A percentile compares a stretch with the other conserved stretches of the same genome.
phyloP scores from a whole-genome alignment of 2,329 filamentous ascomycete species.

The Diaporthe sp. region DNA sequence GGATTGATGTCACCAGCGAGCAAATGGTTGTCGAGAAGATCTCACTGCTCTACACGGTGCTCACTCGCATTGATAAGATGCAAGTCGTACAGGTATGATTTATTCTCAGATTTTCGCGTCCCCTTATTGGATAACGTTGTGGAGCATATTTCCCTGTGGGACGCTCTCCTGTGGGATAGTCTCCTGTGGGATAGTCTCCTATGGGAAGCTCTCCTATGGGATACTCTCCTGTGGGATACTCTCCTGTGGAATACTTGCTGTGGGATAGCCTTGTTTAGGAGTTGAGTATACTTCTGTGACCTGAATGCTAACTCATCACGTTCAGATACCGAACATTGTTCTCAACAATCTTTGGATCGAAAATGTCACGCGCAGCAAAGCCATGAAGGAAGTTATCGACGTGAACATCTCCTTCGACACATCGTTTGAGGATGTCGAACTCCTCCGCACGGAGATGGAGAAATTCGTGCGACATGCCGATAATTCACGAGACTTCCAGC shows the following conservation, averaged over 20 bases:
- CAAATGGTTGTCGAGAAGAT: constrained; percentile 92
- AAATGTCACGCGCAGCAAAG: constrained; percentile 90
- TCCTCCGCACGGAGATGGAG: constrained; percentile 87
- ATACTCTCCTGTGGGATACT: too few relatives aligned
- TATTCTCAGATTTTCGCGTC: neutral
- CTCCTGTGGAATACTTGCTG: too few relatives aligned
- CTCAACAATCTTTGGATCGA: constrained; percentile 96
- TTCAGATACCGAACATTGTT: constrained; percentile 88
- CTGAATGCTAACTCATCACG: neutral
- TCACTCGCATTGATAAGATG: constrained; percentile 85
- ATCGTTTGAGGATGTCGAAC: constrained; percentile 88
- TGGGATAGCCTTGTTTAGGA: too few relatives aligned
- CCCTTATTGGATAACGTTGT: neutral
- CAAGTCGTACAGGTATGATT: constrained; percentile 74
- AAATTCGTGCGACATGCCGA: constrained; percentile 86
- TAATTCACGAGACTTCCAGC: constrained; percentile 92
- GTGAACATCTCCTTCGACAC: constrained; percentile 90
- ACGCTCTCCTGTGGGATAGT: too few relatives aligned
- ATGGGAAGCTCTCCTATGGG: too few relatives aligned
- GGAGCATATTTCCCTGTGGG: neutral
- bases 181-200: too few relatives aligned
- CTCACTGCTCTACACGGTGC: constrained; percentile 92
- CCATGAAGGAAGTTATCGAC: constrained; percentile 89
- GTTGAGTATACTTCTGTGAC: neutral
- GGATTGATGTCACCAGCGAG: constrained; percentile 82